These are phyloP conservation scores for Fremontodendron californicum DNA, from an alignment of 345 rosid genomes.

Conservation along the genomic window DNA sequence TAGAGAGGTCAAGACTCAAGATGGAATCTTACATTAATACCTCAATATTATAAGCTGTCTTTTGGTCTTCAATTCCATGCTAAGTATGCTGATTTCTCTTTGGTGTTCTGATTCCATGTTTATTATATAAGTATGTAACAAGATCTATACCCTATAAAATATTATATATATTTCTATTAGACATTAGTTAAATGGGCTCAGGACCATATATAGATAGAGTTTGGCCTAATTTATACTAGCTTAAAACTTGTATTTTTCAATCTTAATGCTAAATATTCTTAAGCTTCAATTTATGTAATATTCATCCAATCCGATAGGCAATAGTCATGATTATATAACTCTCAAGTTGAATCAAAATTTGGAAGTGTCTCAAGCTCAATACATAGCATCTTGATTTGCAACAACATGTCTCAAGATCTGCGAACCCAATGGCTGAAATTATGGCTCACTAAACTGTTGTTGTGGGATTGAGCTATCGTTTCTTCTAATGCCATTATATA, in stretches of 20 bases:
- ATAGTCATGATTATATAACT: too few species aligned
- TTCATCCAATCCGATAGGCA: not conserved
- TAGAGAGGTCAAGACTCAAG: slow-evolving; percentile 21
- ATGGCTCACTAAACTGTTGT: slow-evolving; percentile 15
- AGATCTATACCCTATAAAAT: too few species aligned
- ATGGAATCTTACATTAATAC: slow-evolving; percentile 32
- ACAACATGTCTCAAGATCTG: slow-evolving; percentile 9
- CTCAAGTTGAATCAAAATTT: not conserved
- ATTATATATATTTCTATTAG: too few species aligned
- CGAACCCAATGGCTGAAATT: not conserved
- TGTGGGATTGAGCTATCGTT: slow-evolving; percentile 11
- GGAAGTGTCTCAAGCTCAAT: not conserved
- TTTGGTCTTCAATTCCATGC: not conserved
- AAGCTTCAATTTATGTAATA: not conserved
- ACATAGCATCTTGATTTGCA: not conserved
- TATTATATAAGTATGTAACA: too few species aligned
- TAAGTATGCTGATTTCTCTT: not conserved
- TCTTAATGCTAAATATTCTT: not conserved
- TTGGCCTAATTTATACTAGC: not conserved
- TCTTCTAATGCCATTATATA: not conserved
- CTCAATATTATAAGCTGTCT: not conserved
- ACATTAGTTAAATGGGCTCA: too few species aligned
- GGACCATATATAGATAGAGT: not conserved
- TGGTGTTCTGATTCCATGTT: not conserved
- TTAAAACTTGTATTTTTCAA: not conserved